Evolutionary conservation across 805 yeast species (phyloP).

Genomic region (Nakazawaea siamensis): DNA sequence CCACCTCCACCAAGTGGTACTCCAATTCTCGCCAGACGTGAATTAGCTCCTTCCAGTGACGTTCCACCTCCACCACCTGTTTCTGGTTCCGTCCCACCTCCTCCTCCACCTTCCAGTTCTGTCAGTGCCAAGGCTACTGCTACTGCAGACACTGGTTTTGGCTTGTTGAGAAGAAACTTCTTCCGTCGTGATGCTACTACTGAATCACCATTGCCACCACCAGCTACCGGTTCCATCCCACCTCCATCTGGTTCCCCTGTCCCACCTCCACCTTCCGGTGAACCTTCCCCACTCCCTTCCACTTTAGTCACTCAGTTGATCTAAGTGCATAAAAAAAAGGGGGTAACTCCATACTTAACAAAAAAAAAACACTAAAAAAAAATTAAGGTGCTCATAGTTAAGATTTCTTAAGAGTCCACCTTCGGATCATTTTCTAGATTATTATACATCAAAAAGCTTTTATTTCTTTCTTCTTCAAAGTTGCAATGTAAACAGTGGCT

Average conservation of each 20-base stretch:
- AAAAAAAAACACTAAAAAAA: too few species aligned
- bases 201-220: not conserved
- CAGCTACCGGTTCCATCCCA: not conserved
- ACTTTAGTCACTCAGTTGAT: not conserved
- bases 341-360: too few species aligned
- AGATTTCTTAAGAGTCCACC: too few species aligned
- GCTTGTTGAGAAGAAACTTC: not conserved
- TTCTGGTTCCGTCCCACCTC: constrained; percentile 1
- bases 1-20: not conserved
- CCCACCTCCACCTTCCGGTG: not conserved
- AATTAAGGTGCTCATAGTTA: too few species aligned
- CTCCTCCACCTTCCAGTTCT: too few species aligned
- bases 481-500: too few species aligned
- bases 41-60: not conserved
- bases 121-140: not conserved
- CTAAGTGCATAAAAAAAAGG: too few species aligned
- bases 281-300: not conserved
- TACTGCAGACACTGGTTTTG: not conserved
- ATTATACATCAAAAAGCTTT: too few species aligned
- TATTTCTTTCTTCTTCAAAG: too few species aligned
- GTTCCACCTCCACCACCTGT: not conserved
- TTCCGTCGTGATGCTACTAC: too few species aligned
- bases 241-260: not conserved
- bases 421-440: too few species aligned
- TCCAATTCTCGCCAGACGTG: not conserved